phyloP scores from a whole-genome alignment of 2,329 filamentous ascomycete species.

The Fusarium xyrophilum region DNA sequence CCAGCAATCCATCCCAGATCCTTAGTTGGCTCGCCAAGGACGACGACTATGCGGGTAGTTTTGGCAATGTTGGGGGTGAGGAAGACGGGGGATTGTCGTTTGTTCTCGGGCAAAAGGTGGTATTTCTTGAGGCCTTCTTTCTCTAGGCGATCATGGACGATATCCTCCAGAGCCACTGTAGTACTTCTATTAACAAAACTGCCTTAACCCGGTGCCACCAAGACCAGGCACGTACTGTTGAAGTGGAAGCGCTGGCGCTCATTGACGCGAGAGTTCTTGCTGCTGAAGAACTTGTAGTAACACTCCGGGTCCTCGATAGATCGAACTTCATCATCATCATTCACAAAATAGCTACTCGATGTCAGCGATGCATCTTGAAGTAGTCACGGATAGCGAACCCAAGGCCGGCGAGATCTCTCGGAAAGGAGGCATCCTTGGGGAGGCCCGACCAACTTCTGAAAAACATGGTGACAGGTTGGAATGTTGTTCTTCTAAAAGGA shows the following conservation, averaged over 20 bases:
- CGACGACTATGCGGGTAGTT: conserved; percentile 70
- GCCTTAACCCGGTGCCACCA: background rate
- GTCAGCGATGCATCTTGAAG: background rate
- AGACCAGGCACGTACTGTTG: conserved; percentile 63
- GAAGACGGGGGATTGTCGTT: conserved; percentile 75
- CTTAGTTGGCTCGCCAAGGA: conserved; percentile 75
- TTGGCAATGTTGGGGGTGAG: conserved; percentile 57
- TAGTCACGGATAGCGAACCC: conserved; percentile 60
- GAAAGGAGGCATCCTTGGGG: conserved; percentile 73
- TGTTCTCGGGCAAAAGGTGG: conserved; percentile 52
- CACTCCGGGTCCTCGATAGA: conserved; percentile 70
- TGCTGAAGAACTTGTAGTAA: conserved; percentile 77
- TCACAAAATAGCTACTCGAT: conserved; percentile 74
- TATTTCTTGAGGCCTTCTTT: conserved; percentile 65
- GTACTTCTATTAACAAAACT: background rate
- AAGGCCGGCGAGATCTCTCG: conserved; percentile 70
- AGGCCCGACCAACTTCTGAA: conserved; percentile 71
- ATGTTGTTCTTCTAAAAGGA: background rate
- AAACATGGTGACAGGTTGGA: conserved; percentile 64
- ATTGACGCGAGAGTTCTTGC: conserved; percentile 78
- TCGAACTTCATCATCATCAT: conserved; percentile 76
- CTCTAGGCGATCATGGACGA: conserved; percentile 68
- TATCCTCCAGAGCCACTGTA: conserved; percentile 66
- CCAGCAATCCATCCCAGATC: conserved; percentile 79
- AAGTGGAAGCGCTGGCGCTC: conserved; percentile 75